Base-by-base conservation (phyloP, 2,329 filamentous ascomycete species). In the Cryphonectria parasitica region DNA sequence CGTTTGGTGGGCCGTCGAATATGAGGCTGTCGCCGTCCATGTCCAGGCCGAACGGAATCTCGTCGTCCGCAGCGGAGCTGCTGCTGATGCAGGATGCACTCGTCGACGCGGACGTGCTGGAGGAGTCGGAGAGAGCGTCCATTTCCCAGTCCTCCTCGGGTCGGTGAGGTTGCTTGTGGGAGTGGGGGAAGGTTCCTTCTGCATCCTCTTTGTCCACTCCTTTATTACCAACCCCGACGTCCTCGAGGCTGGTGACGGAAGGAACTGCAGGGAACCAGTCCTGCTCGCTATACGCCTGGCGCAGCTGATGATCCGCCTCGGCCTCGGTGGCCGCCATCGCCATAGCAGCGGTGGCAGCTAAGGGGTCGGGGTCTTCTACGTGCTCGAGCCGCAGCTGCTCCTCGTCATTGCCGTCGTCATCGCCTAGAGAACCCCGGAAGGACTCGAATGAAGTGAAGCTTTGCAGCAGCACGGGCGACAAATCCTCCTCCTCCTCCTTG, bases 201-300 rank as follows among this genome's bases (percentile, higher is more conserved):
- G 36, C 36, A 39, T 2, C 31, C 34, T 34, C 58, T 2, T 39
- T 36, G 31, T 43, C 8, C 22, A 17, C 31, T 10, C 41, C 60
- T 7, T 64, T 41, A 15, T 34, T 17, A 25, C 19, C 62, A 28
- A 49, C 43, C 25, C 6, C 25, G 3, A 4, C 63, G 2, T 45
- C 41, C 19, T 49, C 45, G 22, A n/a, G 45, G 45, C 45, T n/a
- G 45, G 5, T 10, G 61, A n/a, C 13, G 22, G 45, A 8, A 15
- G 25, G 25, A 36, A 22, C 22, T 19, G 25, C 11, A 15, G 67
- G 31, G 64, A 67, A 69, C 70, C 70, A 71, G 1, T 45, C 58
- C 15, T 56, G n/a, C 43, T 71, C 67, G 64, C 64, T 69, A 31
- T 69, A 71, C 3, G 70, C 70, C 22, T 60, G 60, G 31, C 63